Evolutionary conservation across 352 stramenopile species (phyloP).

Genomic region (Pythium rhizo-oryzae): DNA sequence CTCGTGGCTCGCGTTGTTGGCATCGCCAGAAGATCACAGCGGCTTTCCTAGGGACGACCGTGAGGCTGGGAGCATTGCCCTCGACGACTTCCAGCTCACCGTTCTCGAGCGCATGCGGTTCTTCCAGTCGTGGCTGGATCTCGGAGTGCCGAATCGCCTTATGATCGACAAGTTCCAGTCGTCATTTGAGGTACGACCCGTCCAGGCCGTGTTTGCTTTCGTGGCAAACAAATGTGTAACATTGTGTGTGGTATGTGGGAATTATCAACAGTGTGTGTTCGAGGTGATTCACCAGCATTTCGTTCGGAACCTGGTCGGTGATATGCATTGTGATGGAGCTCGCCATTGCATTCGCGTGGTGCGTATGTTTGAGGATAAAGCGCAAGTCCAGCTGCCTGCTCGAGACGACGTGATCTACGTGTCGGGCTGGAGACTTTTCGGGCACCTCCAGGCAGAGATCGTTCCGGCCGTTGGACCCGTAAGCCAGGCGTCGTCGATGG

Average conservation of each 20-base stretch:
- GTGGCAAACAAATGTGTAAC: not conserved
- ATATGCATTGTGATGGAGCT: slow-evolving; percentile 30
- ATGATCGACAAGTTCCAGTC: slow-evolving; percentile 47
- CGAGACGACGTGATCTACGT: slow-evolving; percentile 23
- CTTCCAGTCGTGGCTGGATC: slow-evolving; percentile 41
- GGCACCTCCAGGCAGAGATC: slow-evolving; percentile 30
- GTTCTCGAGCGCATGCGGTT: slow-evolving; percentile 41
- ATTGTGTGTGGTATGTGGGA: not conserved
- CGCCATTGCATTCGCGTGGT: slow-evolving; percentile 42
- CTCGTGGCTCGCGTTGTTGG: not conserved
- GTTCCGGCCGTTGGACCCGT: not conserved
- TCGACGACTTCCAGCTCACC: slow-evolving; percentile 41
- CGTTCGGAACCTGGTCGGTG: slow-evolving; percentile 46
- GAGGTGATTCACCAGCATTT: slow-evolving; percentile 65
- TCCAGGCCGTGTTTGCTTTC: too few species aligned
- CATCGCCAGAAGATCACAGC: not conserved
- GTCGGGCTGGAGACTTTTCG: slow-evolving; percentile 19
- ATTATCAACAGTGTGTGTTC: slow-evolving; percentile 36
- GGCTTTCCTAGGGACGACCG: not conserved
- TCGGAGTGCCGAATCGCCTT: slow-evolving; percentile 31
- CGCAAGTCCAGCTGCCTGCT: slow-evolving; percentile 6
- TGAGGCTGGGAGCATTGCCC: not conserved
- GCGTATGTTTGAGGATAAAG: slow-evolving; percentile 44
- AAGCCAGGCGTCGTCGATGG: not conserved
- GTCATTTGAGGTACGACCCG: slow-evolving; percentile 17